Conservation (phyloP, 495 filamentous ascomycete species). For the Parachaetomium inaequale region DNA sequence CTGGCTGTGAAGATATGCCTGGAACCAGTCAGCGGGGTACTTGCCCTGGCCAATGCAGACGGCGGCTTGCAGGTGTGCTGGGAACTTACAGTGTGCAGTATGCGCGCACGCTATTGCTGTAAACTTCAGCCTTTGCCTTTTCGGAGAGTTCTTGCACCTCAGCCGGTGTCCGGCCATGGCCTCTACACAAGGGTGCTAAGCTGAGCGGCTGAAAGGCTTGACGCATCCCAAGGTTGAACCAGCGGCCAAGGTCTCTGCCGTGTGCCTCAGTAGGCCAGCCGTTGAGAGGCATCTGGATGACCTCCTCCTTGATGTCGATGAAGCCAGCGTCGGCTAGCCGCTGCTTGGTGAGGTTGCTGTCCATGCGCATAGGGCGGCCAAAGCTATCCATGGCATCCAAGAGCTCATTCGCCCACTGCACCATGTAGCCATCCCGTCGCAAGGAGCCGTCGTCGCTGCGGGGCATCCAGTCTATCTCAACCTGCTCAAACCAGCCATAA, state of each 20-base stretch:
- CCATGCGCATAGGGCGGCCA: conserved; percentile 61
- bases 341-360: conserved; percentile 59
- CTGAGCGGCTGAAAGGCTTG: conserved; percentile 71
- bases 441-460: conserved; percentile 65
- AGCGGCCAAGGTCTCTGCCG: conserved; percentile 67
- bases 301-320: conserved; percentile 71
- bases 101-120: conserved; percentile 61
- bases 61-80: conserved; percentile 23
- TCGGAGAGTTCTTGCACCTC: conserved; percentile 60
- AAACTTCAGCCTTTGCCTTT: conserved; percentile 66
- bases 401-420: conserved; percentile 67
- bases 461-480: conserved; percentile 87
- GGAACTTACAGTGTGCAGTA: conserved; percentile 65
- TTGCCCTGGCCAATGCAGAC: background rate
- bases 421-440: conserved; percentile 46
- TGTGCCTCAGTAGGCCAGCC: conserved; percentile 71
- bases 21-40: conserved; percentile 13
- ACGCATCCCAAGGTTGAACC: conserved; percentile 78
- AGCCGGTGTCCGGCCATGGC: conserved; percentile 59
- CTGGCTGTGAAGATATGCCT: conserved; percentile 35
- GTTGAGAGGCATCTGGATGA: conserved; percentile 71
- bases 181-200: conserved; percentile 69
- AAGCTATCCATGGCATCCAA: conserved; percentile 64
- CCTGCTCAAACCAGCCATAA: conserved; percentile 75
- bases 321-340: conserved; percentile 72